phyloP scores from a whole-genome alignment of 2,329 filamentous ascomycete genomes.

The Paracoccidioides lutzii region DNA sequence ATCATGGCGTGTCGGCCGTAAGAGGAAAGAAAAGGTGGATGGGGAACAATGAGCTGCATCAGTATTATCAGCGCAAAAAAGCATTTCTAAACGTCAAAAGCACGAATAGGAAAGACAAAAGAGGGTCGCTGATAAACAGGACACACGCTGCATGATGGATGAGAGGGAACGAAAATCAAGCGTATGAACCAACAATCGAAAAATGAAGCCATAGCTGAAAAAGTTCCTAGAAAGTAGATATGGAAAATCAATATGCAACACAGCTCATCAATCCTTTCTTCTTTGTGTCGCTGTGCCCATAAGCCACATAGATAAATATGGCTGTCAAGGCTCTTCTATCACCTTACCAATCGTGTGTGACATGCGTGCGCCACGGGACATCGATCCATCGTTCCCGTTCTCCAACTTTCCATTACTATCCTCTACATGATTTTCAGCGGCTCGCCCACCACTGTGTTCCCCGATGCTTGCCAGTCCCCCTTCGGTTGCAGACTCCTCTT shows the following conservation, averaged over 20 bases:
- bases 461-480: constrained; percentile 14
- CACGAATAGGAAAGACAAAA: background rate
- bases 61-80: too few relatives aligned
- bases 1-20: background rate
- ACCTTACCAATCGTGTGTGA: constrained; percentile 14
- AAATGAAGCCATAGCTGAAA: background rate
- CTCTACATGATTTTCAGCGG: constrained; percentile 3
- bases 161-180: background rate
- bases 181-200: background rate
- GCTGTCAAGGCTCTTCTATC: constrained; percentile 12
- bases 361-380: constrained; percentile 4
- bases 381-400: background rate
- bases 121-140: background rate
- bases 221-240: background rate
- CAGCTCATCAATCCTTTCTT: background rate
- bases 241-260: background rate
- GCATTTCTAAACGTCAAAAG: background rate
- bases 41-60: background rate
- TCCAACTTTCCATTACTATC: constrained; percentile 1
- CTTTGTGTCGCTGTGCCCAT: background rate
- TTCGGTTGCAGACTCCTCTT: constrained; percentile 51
- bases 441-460: constrained; percentile 12
- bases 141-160: background rate
- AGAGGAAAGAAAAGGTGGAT: background rate
- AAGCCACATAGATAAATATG: background rate